A percentile compares a stretch with the other conserved stretches of the same genome.
Evolutionary conservation across 768 basidiomycete genomes (phyloP).

Genomic region (Suillus spraguei): DNA sequence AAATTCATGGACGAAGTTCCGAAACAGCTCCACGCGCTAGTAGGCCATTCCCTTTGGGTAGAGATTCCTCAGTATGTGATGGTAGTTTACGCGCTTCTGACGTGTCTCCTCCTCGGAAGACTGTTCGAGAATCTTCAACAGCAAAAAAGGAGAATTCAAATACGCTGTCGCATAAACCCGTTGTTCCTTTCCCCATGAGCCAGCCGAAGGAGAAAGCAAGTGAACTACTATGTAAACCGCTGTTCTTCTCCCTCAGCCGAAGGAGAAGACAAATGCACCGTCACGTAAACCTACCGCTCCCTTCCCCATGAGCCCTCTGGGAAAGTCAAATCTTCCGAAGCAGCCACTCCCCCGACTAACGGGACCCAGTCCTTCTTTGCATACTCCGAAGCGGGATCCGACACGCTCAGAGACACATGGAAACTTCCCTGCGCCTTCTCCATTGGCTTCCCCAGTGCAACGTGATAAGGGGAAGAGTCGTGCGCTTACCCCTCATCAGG

Average conservation of each 20-base stretch:
- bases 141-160: slow-evolving; percentile 4
- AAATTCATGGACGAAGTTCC: not conserved
- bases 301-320: slow-evolving; percentile 25
- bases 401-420: not conserved
- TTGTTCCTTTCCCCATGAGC: slow-evolving; percentile 26
- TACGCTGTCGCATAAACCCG: slow-evolving; percentile 9
- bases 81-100: not conserved
- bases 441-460: slow-evolving; percentile 19
- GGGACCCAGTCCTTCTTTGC: not conserved
- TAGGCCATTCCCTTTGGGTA: not conserved
- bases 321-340: slow-evolving; percentile 22
- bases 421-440: slow-evolving; percentile 28
- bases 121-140: too few relatives aligned
- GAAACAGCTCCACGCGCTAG: slow-evolving; percentile 21
- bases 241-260: not conserved
- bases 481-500: slow-evolving; percentile 10
- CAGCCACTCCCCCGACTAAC: not conserved
- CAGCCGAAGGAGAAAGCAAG: not conserved
- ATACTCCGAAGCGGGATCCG: not conserved
- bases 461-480: slow-evolving; percentile 19
- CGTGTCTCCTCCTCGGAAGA: not conserved
- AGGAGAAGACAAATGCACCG: slow-evolving; percentile 13
- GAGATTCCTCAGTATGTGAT: not conserved
- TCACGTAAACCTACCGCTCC: slow-evolving; percentile 15
- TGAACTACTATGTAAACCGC: not conserved